These are phyloP conservation scores for Moniliella sp. DNA, from an alignment of 1,284 basidiomycete species.

Conservation along the genomic window DNA sequence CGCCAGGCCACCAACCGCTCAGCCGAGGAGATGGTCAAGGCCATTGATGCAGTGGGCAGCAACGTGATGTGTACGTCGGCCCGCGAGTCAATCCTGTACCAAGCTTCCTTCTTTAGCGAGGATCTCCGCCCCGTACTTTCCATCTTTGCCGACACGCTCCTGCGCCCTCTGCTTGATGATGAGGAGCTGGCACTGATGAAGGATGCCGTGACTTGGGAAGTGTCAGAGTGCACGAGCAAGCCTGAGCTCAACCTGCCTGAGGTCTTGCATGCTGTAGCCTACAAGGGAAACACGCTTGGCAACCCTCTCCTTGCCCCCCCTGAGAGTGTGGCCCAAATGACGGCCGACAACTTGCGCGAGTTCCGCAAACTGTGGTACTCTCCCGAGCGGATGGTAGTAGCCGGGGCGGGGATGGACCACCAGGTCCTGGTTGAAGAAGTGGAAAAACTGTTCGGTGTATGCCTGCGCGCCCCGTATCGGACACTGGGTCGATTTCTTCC, in stretches of 20 bases:
- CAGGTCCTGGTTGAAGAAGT: slow-evolving; percentile 63
- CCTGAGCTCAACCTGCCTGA: slow-evolving; percentile 92
- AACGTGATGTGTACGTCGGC: slow-evolving; percentile 79
- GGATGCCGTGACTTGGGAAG: slow-evolving; percentile 76
- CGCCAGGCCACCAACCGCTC: slow-evolving; percentile 39
- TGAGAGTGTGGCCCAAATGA: slow-evolving; percentile 53
- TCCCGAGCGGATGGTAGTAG: slow-evolving; percentile 79
- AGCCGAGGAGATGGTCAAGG: slow-evolving; percentile 53
- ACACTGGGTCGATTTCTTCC: background rate
- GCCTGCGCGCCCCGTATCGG: slow-evolving; percentile 3
- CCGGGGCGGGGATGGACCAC: slow-evolving; percentile 76
- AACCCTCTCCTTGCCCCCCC: slow-evolving; percentile 73
- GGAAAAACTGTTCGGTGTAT: slow-evolving; percentile 58
- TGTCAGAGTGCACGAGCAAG: slow-evolving; percentile 64
- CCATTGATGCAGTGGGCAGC: slow-evolving; percentile 67
- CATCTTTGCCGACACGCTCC: slow-evolving; percentile 72
- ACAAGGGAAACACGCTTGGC: slow-evolving; percentile 55
- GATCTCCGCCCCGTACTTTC: slow-evolving; percentile 61
- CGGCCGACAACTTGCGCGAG: slow-evolving; percentile 45
- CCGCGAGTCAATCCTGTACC: slow-evolving; percentile 89
- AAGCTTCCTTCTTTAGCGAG: slow-evolving; percentile 69
- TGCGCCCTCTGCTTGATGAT: slow-evolving; percentile 52
- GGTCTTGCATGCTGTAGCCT: slow-evolving; percentile 66
- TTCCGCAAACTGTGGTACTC: slow-evolving; percentile 66
- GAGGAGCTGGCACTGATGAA: slow-evolving; percentile 66